Base-by-base conservation (phyloP, 371 early-diverging fungal genomes). In the Mucor lusitanicus region DNA sequence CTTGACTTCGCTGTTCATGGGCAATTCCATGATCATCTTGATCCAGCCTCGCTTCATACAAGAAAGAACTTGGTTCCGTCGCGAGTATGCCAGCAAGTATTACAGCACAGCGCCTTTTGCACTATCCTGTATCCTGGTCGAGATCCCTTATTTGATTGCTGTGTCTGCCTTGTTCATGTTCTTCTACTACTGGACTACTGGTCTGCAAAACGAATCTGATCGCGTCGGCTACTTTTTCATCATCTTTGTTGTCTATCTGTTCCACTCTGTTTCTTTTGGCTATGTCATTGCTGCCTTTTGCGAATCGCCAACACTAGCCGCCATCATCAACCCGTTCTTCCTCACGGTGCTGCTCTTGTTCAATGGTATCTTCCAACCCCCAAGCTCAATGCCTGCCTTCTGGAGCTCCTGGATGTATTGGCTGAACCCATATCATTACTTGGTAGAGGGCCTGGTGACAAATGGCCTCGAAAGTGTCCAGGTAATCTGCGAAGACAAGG, bases 381-480 rank as follows among this genome's bases (percentile, higher is more conserved):
- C 80, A 27, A 23, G 37, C 1, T 63, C 74, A 3, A 89, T 92
- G 87, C 90, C 91, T 17, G 63, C 63, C 19, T 90, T 93, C 78
- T 92, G 90, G 88, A 76, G 84, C 11, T 61, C 73, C 1, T 90
- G 90, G 90, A 85, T 93, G 80, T 91, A 90, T 71, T 87, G 84
- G 80, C 58, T 90, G 15, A 84, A 87, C 61, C 90, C 91, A 2
- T 87, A 84, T 76, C 84, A 84, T 54, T 91, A 93, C 64, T 76
- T 85, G n/a, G 74, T 89, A 33, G 92, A 92, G 63, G 91, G 85
- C n/a, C 70, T 90, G 3, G 70, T 90, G 4, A 80, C 82, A 54
- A 90, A 85, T 62, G 90, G 89, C 35, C 75, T 92, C 53, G 75
- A 82, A 15, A 70, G 73, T 12, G 70, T 81, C 1, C 53, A 30